Evolutionary conservation across 2,329 filamentous ascomycete species (phyloP), one percentile per base, ranked within the genome.

Genomic region (Parafenestella ontariensis): DNA sequence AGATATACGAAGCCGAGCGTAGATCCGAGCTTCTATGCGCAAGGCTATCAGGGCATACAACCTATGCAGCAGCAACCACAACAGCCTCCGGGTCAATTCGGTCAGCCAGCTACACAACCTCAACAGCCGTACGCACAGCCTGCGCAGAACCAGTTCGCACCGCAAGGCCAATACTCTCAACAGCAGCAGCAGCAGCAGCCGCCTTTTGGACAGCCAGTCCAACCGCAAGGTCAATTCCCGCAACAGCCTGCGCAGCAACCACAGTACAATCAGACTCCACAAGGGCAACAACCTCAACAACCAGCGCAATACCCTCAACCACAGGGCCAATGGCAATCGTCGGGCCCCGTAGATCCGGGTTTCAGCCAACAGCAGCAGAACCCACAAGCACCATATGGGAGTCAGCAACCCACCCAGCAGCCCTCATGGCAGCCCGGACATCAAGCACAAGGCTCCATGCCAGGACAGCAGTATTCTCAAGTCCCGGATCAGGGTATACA

Each of bases 1-100:
- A 71, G 50, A 28, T 73, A 74, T 36, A 67, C 69, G 5, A 71
- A 66, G 36, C 65, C 71, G 6, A 61, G 36, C 10, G 64, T 65
- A n/a, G 64, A 72, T 29, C 62, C 69, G 10, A 63, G 54, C 21
- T 62, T 63, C 26, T 68, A 72, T 46, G 48, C 56, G 17, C 67
- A 72, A 23, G 67, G 58, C 4, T 65, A 65, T 41, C 70, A 72
- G 37, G 59, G 59, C 10, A 40, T 58, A 20, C 63, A 69, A 34
- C 40, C 52, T n/a, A 49, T 54, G 42, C 60, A 60, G 41, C 56
- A 55, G 41, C 49, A 45, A 24, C 29, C 36, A 13, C 51, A 29
- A n/a, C 43, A 46, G 13, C 45, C 49, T 28, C 54, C 51, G 42
- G 54, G 46, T 7, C 64, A 65, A 21, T 62, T 62, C 43, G 44